Conservation (phyloP, 257 asterid genomes). For the Scutellaria galericulata region DNA sequence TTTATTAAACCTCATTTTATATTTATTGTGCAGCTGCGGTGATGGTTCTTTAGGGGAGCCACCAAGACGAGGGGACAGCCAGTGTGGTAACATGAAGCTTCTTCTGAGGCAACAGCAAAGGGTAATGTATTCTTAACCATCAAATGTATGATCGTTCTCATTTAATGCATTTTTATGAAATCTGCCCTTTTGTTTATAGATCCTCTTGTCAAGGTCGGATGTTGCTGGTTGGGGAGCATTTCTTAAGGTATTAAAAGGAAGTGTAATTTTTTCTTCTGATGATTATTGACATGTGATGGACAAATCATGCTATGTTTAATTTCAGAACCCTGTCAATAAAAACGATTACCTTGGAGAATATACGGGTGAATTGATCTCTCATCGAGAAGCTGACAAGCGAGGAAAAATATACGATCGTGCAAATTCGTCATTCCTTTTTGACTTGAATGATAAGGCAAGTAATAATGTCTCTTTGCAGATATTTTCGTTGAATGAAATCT, state of each 20-base stretch:
- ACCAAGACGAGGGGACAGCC: slow-evolving; percentile 85
- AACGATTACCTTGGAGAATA: slow-evolving; percentile 97
- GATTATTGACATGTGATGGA: slow-evolving; percentile 17
- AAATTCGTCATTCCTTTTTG: slow-evolving; percentile 88
- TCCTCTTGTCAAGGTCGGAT: slow-evolving; percentile 82
- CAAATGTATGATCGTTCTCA: slow-evolving; percentile 17
- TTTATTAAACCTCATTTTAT: not conserved
- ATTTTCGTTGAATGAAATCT: not conserved
- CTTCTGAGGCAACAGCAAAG: slow-evolving; percentile 91
- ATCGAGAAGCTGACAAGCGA: slow-evolving; percentile 95
- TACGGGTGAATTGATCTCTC: slow-evolving; percentile 96
- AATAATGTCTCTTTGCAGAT: not conserved
- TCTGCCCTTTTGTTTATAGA: slow-evolving; percentile 44
- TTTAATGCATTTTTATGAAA: slow-evolving; percentile 17
- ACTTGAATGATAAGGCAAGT: slow-evolving; percentile 90
- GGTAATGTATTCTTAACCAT: slow-evolving; percentile 50
- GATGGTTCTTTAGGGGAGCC: slow-evolving; percentile 83
- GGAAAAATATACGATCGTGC: slow-evolving; percentile 95
- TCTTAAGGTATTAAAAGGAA: slow-evolving; percentile 62
- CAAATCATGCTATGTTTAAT: slow-evolving; percentile 23
- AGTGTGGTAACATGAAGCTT: slow-evolving; percentile 94
- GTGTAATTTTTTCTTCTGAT: slow-evolving; percentile 3
- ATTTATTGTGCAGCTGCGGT: slow-evolving; percentile 69
- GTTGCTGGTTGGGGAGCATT: slow-evolving; percentile 99
- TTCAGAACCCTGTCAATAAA: slow-evolving; percentile 81